These are phyloP conservation scores for Hymenoscyphus fructigenus DNA, from an alignment of 2,329 filamentous ascomycete species.

Conservation along the genomic window DNA sequence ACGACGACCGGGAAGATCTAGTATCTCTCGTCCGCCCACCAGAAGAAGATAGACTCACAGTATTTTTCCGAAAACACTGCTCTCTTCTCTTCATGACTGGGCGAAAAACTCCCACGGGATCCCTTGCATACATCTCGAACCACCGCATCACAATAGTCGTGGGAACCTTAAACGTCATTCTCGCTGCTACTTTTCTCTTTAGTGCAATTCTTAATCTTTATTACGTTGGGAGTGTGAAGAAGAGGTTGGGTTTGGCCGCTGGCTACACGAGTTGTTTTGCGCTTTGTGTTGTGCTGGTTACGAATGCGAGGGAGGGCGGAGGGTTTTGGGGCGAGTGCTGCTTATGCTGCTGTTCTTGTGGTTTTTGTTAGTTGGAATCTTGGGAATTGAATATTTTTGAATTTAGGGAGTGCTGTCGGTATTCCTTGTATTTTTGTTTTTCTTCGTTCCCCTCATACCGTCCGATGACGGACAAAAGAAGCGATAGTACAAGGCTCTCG, in stretches of 20 bases:
- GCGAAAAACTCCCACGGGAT: background rate
- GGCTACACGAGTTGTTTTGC: background rate
- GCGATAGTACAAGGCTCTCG: too few relatives aligned
- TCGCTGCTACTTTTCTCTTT: background rate
- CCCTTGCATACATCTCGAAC: background rate
- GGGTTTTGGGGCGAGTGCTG: background rate
- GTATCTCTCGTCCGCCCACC: background rate
- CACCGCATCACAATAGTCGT: background rate
- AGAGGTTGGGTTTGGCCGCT: too few relatives aligned
- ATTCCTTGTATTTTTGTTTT: too few relatives aligned
- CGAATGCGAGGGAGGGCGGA: background rate
- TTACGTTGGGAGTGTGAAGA: background rate
- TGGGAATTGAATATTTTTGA: background rate
- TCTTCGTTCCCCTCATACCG: too few relatives aligned
- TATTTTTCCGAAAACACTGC: background rate
- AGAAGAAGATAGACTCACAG: background rate
- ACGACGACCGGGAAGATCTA: background rate
- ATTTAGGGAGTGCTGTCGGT: too few relatives aligned
- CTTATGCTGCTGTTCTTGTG: constrained; percentile 9
- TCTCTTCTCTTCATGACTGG: background rate
- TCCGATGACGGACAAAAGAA: too few relatives aligned
- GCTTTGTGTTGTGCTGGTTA: background rate
- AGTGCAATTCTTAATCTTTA: background rate
- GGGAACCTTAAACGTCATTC: background rate
- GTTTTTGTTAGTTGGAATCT: constrained; percentile 8